Evolutionary conservation across 2,329 filamentous ascomycete species (phyloP).

Genomic region (Lasiodiplodia sp.): DNA sequence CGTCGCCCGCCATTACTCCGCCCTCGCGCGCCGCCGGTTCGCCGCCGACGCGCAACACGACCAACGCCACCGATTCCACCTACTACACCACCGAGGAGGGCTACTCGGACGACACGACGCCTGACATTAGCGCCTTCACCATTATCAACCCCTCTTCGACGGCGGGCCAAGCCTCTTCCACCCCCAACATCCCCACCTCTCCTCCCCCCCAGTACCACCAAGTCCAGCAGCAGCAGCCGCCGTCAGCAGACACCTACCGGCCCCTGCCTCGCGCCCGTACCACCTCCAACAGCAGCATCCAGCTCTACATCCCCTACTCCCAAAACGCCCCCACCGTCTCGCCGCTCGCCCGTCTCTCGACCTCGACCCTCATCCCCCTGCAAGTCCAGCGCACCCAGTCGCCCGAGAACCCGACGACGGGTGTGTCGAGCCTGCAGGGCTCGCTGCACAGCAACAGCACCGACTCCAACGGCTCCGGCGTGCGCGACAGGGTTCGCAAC

Average conservation of each 20-base stretch:
- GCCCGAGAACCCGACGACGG: conserved; percentile 15
- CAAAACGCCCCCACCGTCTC: conserved; percentile 1
- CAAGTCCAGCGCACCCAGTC: conserved; percentile 20
- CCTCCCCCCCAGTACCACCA: background rate
- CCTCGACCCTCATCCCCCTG: conserved; percentile 26
- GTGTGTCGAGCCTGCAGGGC: conserved; percentile 18
- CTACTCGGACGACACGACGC: conserved; percentile 5
- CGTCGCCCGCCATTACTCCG: background rate
- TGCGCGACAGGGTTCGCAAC: conserved; percentile 5
- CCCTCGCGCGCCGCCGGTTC: background rate
- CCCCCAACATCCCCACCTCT: background rate
- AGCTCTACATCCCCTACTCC: conserved; percentile 19
- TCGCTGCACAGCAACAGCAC: conserved; percentile 19
- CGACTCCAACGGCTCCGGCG: background rate
- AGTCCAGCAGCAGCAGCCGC: background rate
- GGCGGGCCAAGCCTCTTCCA: background rate
- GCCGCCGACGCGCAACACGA: conserved; percentile 7
- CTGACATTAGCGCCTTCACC: conserved; percentile 19
- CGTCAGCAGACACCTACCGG: background rate
- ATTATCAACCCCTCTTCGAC: conserved; percentile 3
- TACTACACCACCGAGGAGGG: conserved; percentile 13
- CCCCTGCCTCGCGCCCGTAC: conserved; percentile 4
- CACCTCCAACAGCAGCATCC: background rate
- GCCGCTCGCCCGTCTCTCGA: conserved; percentile 17
- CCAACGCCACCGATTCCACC: background rate